Percentiles rank a stretch among this genome's conserved stretches.
Conservation (phyloP, 1,284 basidiomycete genomes). For the Naganishia albida region DNA sequence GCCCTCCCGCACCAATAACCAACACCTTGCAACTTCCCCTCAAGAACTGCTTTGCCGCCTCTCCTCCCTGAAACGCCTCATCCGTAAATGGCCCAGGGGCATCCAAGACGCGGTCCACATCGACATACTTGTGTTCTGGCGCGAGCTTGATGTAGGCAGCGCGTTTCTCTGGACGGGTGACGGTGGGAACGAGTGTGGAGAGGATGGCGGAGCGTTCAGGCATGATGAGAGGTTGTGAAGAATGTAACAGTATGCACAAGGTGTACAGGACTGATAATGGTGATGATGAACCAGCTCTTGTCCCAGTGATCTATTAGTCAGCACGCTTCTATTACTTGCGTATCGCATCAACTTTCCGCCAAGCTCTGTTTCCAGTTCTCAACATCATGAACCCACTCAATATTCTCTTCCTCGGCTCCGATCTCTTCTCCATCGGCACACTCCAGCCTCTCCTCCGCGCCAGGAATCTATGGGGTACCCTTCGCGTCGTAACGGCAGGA, state of each 20-base stretch:
- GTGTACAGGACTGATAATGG: background rate
- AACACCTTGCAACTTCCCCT: constrained; percentile 84
- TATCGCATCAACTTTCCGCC: background rate
- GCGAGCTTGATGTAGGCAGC: constrained; percentile 19
- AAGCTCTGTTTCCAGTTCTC: background rate
- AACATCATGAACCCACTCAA: constrained; percentile 39
- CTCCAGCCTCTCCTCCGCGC: constrained; percentile 49
- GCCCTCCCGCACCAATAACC: constrained; percentile 92
- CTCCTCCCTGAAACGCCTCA: constrained; percentile 42
- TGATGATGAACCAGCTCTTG: background rate
- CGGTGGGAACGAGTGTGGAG: constrained; percentile 3
- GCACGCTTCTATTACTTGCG: background rate
- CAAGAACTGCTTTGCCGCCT: constrained; percentile 75
- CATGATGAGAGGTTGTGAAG: background rate
- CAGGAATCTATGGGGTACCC: constrained; percentile 48
- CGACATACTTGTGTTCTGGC: constrained; percentile 34
- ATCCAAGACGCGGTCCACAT: constrained; percentile 49
- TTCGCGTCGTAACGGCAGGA: constrained; percentile 45
- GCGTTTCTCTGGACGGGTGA: constrained; percentile 9
- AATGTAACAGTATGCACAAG: background rate
- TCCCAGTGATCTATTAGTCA: constrained; percentile 4
- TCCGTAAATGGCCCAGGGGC: constrained; percentile 50
- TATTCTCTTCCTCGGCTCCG: constrained; percentile 56
- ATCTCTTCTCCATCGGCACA: constrained; percentile 52
- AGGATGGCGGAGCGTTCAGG: constrained; percentile 13